Percentiles rank a stretch among this genome's conserved stretches.
Evolutionary conservation across 1,284 basidiomycete species (phyloP).

Genomic region (Moesziomyces parantarcticus): DNA sequence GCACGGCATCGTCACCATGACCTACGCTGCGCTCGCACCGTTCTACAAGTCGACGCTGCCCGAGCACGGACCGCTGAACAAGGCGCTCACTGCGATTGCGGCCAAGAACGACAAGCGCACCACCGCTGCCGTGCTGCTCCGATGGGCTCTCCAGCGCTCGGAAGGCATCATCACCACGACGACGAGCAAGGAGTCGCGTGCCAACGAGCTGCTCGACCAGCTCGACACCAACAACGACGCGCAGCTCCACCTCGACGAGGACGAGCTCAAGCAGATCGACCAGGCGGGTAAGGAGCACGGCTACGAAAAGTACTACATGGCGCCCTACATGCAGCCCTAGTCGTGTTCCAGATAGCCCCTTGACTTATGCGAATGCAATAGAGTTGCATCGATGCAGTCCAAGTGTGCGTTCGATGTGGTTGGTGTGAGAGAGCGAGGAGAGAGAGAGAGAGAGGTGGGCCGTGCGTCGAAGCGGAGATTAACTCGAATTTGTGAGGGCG

Average conservation of each 20-base stretch:
- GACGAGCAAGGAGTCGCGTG: slow-evolving; percentile 42
- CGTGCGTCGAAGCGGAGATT: background rate
- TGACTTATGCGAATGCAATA: too few relatives aligned
- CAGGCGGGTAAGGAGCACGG: slow-evolving; percentile 43
- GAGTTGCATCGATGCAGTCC: too few relatives aligned
- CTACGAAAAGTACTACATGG: slow-evolving; percentile 48
- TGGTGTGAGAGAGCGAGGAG: background rate
- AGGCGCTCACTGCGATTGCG: slow-evolving; percentile 40
- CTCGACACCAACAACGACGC: slow-evolving; percentile 38
- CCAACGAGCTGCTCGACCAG: slow-evolving; percentile 43
- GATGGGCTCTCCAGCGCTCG: slow-evolving; percentile 50
- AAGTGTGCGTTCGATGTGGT: too few relatives aligned
- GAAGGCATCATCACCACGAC: slow-evolving; percentile 55
- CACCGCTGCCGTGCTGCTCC: slow-evolving; percentile 37
- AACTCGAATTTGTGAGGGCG: background rate
- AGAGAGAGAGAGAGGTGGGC: background rate
- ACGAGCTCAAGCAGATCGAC: slow-evolving; percentile 48
- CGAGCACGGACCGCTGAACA: slow-evolving; percentile 32
- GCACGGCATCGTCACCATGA: slow-evolving; percentile 52
- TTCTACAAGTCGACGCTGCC: slow-evolving; percentile 40
- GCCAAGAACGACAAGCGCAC: slow-evolving; percentile 36
- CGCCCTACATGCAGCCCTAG: slow-evolving; percentile 29
- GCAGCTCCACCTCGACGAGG: slow-evolving; percentile 25
- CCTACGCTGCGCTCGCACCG: slow-evolving; percentile 48
- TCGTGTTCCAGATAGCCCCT: too few relatives aligned